Evolutionary conservation across 306 rosid species (phyloP).

Genomic region (Glycine latifolia): DNA sequence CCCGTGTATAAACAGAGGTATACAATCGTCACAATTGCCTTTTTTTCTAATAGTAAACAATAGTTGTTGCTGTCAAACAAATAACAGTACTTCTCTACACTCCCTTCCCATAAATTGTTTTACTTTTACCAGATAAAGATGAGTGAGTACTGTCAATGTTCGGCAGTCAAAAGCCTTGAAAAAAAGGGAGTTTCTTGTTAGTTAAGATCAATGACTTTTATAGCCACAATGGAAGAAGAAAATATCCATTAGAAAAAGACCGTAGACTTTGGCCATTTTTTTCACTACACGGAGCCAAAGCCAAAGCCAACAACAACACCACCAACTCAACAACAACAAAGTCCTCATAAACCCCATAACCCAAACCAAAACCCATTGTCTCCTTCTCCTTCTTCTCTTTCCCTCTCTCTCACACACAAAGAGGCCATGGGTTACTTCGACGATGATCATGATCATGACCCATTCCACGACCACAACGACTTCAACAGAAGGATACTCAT

Average conservation of each 20-base stretch:
- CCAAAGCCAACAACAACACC: not conserved
- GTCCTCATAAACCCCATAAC: too few species aligned
- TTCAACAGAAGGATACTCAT: conserved; percentile 68
- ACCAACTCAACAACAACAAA: too few species aligned
- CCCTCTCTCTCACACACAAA: not conserved
- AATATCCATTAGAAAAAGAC: not conserved
- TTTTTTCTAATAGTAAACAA: not conserved
- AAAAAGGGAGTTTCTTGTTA: conserved; percentile 30
- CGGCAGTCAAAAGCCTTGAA: conserved; percentile 40
- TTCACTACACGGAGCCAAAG: not conserved
- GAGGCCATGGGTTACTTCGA: not conserved
- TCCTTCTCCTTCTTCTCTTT: not conserved
- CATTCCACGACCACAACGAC: conserved; percentile 17
- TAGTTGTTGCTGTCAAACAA: not conserved
- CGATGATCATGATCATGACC: not conserved
- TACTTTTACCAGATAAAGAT: not conserved
- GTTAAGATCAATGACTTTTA: conserved; percentile 29
- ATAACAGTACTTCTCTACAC: not conserved
- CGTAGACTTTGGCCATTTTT: not conserved
- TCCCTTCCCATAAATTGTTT: not conserved
- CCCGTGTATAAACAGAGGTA: too few species aligned
- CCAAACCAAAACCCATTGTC: not conserved
- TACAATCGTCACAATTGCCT: not conserved
- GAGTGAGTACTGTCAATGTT: conserved; percentile 6
- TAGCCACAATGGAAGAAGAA: not conserved